Base-by-base conservation (phyloP, 495 filamentous ascomycete species). In the Penicillium dipodomyicola region DNA sequence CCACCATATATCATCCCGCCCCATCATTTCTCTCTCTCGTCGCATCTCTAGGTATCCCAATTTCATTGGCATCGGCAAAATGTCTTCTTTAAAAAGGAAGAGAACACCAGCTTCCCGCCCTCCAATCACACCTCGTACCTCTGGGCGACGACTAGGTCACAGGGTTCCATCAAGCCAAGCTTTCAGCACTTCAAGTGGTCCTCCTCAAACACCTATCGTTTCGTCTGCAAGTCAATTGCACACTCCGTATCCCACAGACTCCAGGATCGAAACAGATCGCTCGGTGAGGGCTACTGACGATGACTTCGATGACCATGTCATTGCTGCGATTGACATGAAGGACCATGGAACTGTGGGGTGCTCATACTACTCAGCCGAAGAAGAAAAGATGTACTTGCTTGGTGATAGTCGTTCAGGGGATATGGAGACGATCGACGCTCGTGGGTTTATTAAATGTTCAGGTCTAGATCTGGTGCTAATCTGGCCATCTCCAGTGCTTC, bases 271-370 rank as follows among this genome's bases (percentile, higher is more conserved):
- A 47, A 51, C 17, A 30, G 55, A 57, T 49, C 37, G 29, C 3
- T 52, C 45, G 0, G 59, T 54, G 17, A 49, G 29, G n/a, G 51
- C 29, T 22, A 55, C 22, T 54, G 74, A 74, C 4, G 90, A 96
- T 58, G 77, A 77, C 1, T 67, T 88, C 22, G 82, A 54, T 25
- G 52, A 84, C 57, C 91, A 96, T 68, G 76, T 94, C 32, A 84
- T 97, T 55, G 90, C 92, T 82, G 92, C 90, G 1, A 75, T 97
- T 27, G 90, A 97, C 54, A 78, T 91, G 65, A 83, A 80, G 52
- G 84, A 88, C 20, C 75, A 83, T 14, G 86, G 82, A 0, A 88
- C 82, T 0, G 78, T 97, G 14, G 94, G 94, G 5, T 97, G 92
- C 67, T 86, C 89, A 23, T 96, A 94, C 69, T 98, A 93, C 69